Evolutionary conservation across 345 rosid genomes (phyloP).

Genomic region (Hibiscus mutabilis): DNA sequence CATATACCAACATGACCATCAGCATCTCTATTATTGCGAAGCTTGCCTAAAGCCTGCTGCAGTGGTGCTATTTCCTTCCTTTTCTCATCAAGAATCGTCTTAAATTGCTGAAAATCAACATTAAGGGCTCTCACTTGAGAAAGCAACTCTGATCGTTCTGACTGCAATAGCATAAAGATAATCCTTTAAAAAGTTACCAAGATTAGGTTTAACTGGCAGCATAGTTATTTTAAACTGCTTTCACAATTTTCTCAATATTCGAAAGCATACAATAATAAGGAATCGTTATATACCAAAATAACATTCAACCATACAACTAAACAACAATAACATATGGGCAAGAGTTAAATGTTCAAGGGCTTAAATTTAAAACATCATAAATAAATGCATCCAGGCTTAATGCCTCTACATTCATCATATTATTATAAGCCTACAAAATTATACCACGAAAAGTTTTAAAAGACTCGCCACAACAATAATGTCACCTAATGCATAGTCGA

Average conservation of each 20-base stretch:
- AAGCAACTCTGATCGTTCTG: constrained; percentile 40
- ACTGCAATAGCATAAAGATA: constrained; percentile 20
- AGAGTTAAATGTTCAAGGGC: not conserved
- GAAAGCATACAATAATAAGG: not conserved
- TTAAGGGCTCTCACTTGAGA: constrained; percentile 27
- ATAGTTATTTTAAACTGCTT: not conserved
- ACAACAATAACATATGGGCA: not conserved
- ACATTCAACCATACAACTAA: not conserved
- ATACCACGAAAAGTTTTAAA: not conserved
- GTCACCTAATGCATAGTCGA: not conserved
- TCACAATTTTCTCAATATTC: not conserved
- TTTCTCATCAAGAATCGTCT: constrained; percentile 50
- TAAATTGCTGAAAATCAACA: constrained; percentile 35
- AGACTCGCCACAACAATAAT: not conserved
- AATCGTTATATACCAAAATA: not conserved
- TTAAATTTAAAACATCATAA: not conserved
- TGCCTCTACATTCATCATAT: not conserved
- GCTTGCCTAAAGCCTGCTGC: constrained; percentile 81
- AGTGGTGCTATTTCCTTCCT: constrained; percentile 77
- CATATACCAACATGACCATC: constrained; percentile 52
- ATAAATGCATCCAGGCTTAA: not conserved
- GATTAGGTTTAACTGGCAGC: not conserved
- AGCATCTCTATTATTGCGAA: constrained; percentile 38
- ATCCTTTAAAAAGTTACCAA: not conserved
- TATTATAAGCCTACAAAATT: not conserved